Base-by-base conservation (phyloP, 2,329 filamentous ascomycete species). In the Diplodia seriata region DNA sequence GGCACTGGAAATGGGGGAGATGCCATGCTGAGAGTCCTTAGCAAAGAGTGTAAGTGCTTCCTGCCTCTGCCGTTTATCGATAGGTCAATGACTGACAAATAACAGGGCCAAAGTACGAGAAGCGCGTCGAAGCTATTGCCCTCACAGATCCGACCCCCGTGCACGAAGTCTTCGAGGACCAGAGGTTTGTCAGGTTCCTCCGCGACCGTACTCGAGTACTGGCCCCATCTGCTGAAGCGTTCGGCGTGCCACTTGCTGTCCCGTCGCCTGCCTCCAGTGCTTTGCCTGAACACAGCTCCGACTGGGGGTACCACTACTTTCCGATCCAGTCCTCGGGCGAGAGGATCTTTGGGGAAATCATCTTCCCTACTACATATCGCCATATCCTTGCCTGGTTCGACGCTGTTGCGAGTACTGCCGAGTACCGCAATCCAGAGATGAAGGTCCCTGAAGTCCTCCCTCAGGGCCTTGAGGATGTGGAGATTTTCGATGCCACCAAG, bases 1-100 rank as follows among this genome's bases (percentile, higher is more conserved):
- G 91, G 86, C 1, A 80, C 95, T 38, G 57, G 57, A 3, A 63
- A 64, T 26, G 66, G 66, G 18, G 66, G 66, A 9, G 57, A 68
- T 55, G 66, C 66, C 11, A 6, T 64, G 5, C 7, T 68, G 20
- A 36, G 23, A 26, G 31, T 57, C 12, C 29, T 68, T 15, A 40
- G 36, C 11, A 36, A 55, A 9, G 47, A 64, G 14, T 68, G 66
- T 51, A 53, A 62, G 57, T 49, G 20, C 7, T 36, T 40, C 38
- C 15, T 9, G 12, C 38, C n/a, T n/a, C 11, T 4, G 3, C 11
- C 18, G 12, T 36, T 4, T 29, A 31, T 15, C 9, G 31, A 18
- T 26, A 26, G 18, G 49, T 5, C 49, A n/a, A n/a, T 9, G 15
- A n/a, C 15, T 54, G 18, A 59, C 33, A 14, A 3, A 11, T 26